A percentile compares a stretch with the other conserved stretches of the same genome.
Conservation (phyloP, 2,329 filamentous ascomycete species). For the Epichloe aotearoae region DNA sequence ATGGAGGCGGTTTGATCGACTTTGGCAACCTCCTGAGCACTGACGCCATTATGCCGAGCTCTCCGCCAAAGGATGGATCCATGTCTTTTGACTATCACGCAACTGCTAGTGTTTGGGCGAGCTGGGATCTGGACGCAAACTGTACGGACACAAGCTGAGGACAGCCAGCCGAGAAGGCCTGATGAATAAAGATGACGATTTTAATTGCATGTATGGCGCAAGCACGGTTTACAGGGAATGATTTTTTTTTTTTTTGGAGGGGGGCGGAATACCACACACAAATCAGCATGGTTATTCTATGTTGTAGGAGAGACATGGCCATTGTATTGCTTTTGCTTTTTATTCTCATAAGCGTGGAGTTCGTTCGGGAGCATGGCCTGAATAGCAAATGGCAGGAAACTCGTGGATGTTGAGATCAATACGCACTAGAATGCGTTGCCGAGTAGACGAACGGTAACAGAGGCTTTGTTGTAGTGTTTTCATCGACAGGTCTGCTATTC, state of each 20-base stretch:
- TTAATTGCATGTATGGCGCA: neutral
- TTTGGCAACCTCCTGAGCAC: conserved; percentile 35
- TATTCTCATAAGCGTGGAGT: neutral
- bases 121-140: conserved; percentile 14
- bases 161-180: neutral
- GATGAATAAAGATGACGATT: neutral
- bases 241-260: too few relatives aligned
- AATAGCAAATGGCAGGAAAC: neutral
- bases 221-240: neutral
- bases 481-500: neutral
- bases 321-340: neutral
- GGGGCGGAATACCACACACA: neutral
- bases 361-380: neutral
- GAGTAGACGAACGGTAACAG: neutral
- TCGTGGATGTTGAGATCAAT: neutral
- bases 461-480: neutral
- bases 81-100: conserved; percentile 19
- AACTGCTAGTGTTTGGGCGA: conserved; percentile 15
- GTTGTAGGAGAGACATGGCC: neutral
- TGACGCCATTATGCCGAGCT: conserved; percentile 34
- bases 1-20: conserved; percentile 26
- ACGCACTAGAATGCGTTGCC: neutral
- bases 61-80: conserved; percentile 25
- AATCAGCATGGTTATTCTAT: neutral
- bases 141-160: neutral